Evolutionary conservation across 257 asterid species (phyloP).

Genomic region (Solanum peruvianum): DNA sequence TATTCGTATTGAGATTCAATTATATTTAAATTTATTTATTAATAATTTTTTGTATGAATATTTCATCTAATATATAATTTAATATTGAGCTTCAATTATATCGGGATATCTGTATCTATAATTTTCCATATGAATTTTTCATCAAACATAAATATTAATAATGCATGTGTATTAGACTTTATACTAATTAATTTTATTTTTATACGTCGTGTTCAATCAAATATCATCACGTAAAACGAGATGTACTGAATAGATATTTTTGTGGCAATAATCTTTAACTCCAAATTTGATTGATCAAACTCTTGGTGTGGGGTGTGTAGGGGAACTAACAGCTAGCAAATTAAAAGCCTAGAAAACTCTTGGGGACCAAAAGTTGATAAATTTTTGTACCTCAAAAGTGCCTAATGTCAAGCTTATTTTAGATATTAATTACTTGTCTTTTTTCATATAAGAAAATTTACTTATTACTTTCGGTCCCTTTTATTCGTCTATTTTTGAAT

Average conservation of each 20-base stretch:
- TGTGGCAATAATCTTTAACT: not conserved
- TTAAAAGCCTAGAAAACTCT: not conserved
- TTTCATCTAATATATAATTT: not conserved
- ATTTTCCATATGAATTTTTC: not conserved
- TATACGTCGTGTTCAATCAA: not conserved
- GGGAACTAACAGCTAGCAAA: not conserved
- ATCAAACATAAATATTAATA: not conserved
- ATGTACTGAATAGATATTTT: not conserved
- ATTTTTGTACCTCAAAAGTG: not conserved
- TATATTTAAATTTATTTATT: not conserved
- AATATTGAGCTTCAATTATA: rapidly evolving
- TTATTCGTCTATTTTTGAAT: rapidly evolving
- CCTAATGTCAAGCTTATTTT: not conserved
- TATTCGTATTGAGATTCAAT: not conserved
- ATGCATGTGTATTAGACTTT: not conserved
- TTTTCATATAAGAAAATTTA: not conserved
- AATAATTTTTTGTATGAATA: not conserved
- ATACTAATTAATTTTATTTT: not conserved
- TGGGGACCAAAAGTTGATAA: not conserved
- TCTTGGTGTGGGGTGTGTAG: not conserved
- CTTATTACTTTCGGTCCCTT: no score
- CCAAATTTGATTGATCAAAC: not conserved
- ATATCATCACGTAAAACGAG: not conserved
- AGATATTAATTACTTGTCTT: not conserved
- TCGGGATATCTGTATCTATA: rapidly evolving